These are phyloP conservation scores for Scheffersomyces stambukii DNA, from an alignment of 1,139 yeast genomes.

Conservation along the genomic window DNA sequence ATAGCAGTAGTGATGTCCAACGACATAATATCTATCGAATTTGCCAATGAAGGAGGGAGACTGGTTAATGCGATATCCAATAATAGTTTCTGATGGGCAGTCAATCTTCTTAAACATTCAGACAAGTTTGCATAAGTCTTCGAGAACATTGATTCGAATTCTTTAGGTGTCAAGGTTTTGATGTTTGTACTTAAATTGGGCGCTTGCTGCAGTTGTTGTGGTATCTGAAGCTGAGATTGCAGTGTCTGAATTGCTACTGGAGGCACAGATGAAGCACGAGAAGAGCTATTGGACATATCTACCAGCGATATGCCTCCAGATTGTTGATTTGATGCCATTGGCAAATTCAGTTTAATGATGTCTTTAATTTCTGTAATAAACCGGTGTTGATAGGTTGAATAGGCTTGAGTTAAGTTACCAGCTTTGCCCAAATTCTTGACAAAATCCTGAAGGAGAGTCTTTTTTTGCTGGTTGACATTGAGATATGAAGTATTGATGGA, in stretches of 20 bases:
- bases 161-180: slow-evolving; percentile 63
- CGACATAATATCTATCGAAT: slow-evolving; percentile 44
- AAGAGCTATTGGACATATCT: slow-evolving; percentile 23
- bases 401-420: slow-evolving; percentile 62
- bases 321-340: slow-evolving; percentile 21
- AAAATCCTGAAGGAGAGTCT: slow-evolving; percentile 37
- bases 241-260: slow-evolving; percentile 16
- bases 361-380: slow-evolving; percentile 68
- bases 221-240: too few species aligned
- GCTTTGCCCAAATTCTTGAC: slow-evolving; percentile 59
- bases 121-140: slow-evolving; percentile 61
- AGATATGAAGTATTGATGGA: slow-evolving; percentile 27
- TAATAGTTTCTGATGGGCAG: slow-evolving; percentile 73
- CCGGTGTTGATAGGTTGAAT: slow-evolving; percentile 61
- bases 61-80: slow-evolving; percentile 68
- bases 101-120: slow-evolving; percentile 68
- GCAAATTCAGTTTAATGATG: slow-evolving; percentile 63
- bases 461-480: slow-evolving; percentile 29
- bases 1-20: slow-evolving; percentile 62
- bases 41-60: slow-evolving; percentile 31
- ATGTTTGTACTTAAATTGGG: slow-evolving; percentile 47
- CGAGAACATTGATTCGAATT: slow-evolving; percentile 68
- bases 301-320: slow-evolving; percentile 6
- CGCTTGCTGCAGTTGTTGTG: slow-evolving; percentile 4
- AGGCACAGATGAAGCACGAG: slow-evolving; percentile 29